Evolutionary conservation across 2,329 filamentous ascomycete genomes (phyloP), one percentile per base, ranked within the genome.

Genomic region (Davidsoniella virescens): DNA sequence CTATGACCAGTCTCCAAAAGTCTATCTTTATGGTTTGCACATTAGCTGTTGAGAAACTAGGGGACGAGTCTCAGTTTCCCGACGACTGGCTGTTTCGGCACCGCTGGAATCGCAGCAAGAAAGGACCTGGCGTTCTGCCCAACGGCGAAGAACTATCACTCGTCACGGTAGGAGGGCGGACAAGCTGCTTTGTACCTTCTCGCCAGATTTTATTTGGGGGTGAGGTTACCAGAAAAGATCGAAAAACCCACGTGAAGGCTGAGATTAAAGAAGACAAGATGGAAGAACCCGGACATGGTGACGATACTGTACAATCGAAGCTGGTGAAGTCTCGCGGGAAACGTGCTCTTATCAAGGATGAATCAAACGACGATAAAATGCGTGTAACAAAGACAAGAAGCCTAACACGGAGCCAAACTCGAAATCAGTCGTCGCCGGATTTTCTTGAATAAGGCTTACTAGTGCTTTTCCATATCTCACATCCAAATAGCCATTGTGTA

Each of bases 21-120:
- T 74, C 80, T 0, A 80, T 95, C 41, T 72, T 82, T 52, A 78
- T 84, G 55, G 82, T 98, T 7, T 94, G 87, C 61, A 75, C 81
- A 53, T 82, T 78, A 0, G 85, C 90, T 0, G 80, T 90, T 17
- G 84, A 84, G 45, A 70, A 80, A 23, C 72, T 94, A 5, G 87
- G 79, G 2, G 87, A 96, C 56, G 88, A 84, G 17, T 80, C 83
- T 38, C 26, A 83, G 59, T 95, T 96, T 55, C 92, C 92, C 0
- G 71, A 83, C 4, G 73, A 88, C 54, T 98, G 92, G 87, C 68
- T 94, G 9, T 93, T 94, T 69, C 82, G 84, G 55, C 73, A 93
- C 61, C 77, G 87, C 23, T 96, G 92, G 92, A 78, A 80, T 10
- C 94, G 95, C 60, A 87, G 86, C 60, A 87, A 84, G 59, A 93